Conservation (phyloP, 2,329 filamentous ascomycete species). For the Geosmithia flava region DNA sequence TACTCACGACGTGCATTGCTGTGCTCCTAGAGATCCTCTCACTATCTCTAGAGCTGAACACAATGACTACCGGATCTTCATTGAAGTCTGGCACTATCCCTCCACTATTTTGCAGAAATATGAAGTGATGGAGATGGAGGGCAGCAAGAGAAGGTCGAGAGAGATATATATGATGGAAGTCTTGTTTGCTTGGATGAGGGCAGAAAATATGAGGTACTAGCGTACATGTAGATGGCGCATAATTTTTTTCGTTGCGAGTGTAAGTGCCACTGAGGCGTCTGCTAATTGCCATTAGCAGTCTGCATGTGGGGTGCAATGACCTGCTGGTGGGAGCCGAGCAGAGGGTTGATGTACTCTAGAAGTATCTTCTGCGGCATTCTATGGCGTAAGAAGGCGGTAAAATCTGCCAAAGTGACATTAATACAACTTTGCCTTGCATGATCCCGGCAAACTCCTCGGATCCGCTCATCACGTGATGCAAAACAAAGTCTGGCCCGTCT, state of each 20-base stretch:
- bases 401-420: neutral
- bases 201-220: neutral
- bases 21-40: slow-evolving; percentile 65
- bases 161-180: neutral
- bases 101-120: neutral
- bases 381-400: neutral
- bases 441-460: neutral
- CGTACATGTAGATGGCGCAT: neutral
- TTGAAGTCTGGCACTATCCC: slow-evolving; percentile 25
- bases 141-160: neutral
- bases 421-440: neutral
- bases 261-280: neutral
- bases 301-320: neutral
- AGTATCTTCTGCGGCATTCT: neutral
- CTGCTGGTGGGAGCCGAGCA: neutral
- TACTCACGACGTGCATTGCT: slow-evolving; percentile 41
- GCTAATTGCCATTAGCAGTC: neutral
- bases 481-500: slow-evolving; percentile 5
- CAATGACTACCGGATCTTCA: slow-evolving; percentile 56
- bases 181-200: neutral
- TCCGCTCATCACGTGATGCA: slow-evolving; percentile 23
- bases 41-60: slow-evolving; percentile 64
- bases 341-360: neutral
- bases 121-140: neutral
- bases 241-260: slow-evolving; percentile 1